These are phyloP conservation scores for Aspergillus caelatus DNA, from an alignment of 2,329 filamentous ascomycete species.

Conservation along the genomic window DNA sequence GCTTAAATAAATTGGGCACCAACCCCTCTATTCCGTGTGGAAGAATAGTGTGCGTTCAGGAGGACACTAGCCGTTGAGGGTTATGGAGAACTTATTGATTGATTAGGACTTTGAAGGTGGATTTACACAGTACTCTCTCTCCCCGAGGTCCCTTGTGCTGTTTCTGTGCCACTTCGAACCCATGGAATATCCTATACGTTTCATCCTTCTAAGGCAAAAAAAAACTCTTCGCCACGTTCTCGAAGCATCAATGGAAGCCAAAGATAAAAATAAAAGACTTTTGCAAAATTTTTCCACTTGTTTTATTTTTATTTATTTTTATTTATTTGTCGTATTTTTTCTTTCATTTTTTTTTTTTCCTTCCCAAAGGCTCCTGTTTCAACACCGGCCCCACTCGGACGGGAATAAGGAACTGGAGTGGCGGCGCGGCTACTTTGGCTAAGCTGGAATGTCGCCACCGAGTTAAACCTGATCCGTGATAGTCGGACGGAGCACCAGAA, in stretches of 20 bases:
- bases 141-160: background rate
- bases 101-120: background rate
- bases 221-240: constrained; percentile 1
- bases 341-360: background rate
- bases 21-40: constrained; percentile 22
- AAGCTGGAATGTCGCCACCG: constrained; percentile 22
- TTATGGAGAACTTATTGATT: background rate
- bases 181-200: background rate
- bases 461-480: constrained; percentile 10
- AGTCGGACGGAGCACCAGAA: constrained; percentile 7
- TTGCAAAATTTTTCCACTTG: background rate
- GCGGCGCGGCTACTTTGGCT: constrained; percentile 16
- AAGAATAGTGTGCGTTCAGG: background rate
- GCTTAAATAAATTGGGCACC: constrained; percentile 25
- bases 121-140: background rate
- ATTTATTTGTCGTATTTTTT: background rate
- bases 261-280: background rate
- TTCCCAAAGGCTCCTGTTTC: constrained; percentile 16
- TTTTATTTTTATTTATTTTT: constrained; percentile 4
- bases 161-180: background rate
- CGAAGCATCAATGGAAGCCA: background rate
- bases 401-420: constrained; percentile 29
- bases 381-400: constrained; percentile 20
- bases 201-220: background rate
- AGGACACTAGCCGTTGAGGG: background rate